Conservation (phyloP, 2,329 filamentous ascomycete genomes). For the Chalaropsis thielavioides region DNA sequence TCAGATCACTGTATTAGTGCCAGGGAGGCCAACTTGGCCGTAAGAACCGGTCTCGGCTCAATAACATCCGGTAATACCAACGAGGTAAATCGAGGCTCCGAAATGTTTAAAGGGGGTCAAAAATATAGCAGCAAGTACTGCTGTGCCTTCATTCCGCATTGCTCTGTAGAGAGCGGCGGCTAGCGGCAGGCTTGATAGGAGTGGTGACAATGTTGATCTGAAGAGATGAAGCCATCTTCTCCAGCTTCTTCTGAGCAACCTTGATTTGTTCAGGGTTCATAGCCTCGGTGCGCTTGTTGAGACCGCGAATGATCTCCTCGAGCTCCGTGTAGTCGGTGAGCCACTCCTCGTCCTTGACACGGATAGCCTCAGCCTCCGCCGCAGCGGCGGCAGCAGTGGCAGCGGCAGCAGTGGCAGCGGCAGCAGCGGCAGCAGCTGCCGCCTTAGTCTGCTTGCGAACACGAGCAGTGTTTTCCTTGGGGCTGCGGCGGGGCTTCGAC, state of each 20-base stretch:
- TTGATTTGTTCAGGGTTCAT: constrained; percentile 40
- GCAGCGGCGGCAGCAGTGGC: too few relatives aligned
- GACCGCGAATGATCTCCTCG: constrained; percentile 40
- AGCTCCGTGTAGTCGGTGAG: constrained; percentile 49
- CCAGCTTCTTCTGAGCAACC: constrained; percentile 36
- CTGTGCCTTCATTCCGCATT: neutral
- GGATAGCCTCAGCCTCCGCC: constrained; percentile 19
- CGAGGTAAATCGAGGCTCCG: constrained; percentile 4
- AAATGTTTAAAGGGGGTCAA: constrained; percentile 5
- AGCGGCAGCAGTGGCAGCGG: constrained; percentile 16
- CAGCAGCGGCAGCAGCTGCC: constrained; percentile 17
- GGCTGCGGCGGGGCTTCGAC: constrained; percentile 18
- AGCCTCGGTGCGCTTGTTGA: constrained; percentile 36
- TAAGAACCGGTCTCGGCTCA: neutral
- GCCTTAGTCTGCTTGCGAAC: constrained; percentile 18
- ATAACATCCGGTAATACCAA: neutral
- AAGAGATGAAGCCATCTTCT: constrained; percentile 38
- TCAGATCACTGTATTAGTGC: constrained; percentile 1
- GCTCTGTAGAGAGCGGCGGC: constrained; percentile 16
- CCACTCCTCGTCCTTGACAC: constrained; percentile 32
- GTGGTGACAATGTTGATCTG: constrained; percentile 20
- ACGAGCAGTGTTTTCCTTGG: constrained; percentile 2
- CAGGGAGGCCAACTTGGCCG: neutral
- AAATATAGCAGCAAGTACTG: neutral
- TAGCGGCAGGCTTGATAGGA: constrained; percentile 19